These are phyloP conservation scores for Climacium dendroides DNA, from an alignment of 225 moss, liverwort and hornwort species.

Conservation along the genomic window DNA sequence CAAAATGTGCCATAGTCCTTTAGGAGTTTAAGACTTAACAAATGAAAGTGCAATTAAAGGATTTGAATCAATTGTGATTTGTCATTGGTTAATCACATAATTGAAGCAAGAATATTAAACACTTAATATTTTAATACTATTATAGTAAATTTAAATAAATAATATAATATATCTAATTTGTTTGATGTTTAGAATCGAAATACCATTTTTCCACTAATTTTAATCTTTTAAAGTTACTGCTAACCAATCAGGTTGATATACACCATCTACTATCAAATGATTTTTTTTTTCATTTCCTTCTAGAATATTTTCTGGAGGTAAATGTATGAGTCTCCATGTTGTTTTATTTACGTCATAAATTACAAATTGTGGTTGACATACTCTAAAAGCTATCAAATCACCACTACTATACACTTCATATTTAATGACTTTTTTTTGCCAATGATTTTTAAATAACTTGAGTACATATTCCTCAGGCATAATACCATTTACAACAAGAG, in stretches of 20 bases:
- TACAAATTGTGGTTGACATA: background rate
- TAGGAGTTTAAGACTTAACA: background rate
- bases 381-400: conserved; percentile 20
- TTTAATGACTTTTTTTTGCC: background rate
- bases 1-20: background rate
- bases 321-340: background rate
- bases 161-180: too few species aligned
- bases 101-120: background rate
- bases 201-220: background rate
- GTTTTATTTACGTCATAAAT: background rate
- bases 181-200: background rate
- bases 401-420: conserved; percentile 20
- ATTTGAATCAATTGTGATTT: background rate
- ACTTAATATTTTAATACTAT: too few species aligned
- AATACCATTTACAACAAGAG: conserved; percentile 1
- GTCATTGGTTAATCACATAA: background rate
- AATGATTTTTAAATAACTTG: background rate
- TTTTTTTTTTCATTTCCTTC: background rate
- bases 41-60: background rate
- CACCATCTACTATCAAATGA: background rate
- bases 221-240: background rate
- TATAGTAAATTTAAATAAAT: background rate
- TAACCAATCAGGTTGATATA: conserved; percentile 26
- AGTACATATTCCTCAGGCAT: background rate
- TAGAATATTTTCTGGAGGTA: background rate